Evolutionary conservation across 768 basidiomycete genomes (phyloP), one percentile per base, ranked within the genome.

Genomic region (Trichaptum fuscoviolaceum): DNA sequence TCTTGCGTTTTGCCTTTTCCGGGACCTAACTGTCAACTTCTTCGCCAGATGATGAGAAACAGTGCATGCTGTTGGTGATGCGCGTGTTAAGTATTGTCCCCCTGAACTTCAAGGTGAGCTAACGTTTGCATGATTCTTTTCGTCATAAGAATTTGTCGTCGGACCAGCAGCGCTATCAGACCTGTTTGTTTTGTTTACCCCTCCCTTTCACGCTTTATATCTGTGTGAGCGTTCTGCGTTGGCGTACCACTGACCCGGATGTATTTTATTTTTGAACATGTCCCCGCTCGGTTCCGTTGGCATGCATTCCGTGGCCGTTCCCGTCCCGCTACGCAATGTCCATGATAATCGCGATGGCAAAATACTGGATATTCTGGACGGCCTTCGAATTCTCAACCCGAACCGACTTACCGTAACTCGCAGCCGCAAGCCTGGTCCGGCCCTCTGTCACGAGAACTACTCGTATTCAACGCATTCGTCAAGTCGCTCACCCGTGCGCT

Each of bases 401-500:
- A 27, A 0, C 60, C 60, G 18, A 15, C 60, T 15, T 27, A 35
- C 52, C 25, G 27, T 52, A 52, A 15, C 42, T 64, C 70, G 58
- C 73, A 97, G 95, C 68, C 93, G 36, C 91, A 90, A 76, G 87
- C 92, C 70, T 99, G 97, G 97, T 91, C 90, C 57, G 97, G 96
- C 27, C 97, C 97, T 57, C 81, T 99, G 62, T 98, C 96, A 71
- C 91, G 97, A 68, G 96, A 99, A 77, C 81, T 99, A 67, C 83
- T 99, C 63, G 95, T 97, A 68, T 99, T 99, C 85, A 99, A 99
- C 82, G 95, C 95, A 62, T 99, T 99, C 76, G 89, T 97, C 73
- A 89, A 93, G 63, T 92, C 93, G 63, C 81, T 99, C 68, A 92
- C 94, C 66, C 90, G 95, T 67, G 92, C 95, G 30, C 82, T 99